Evolutionary conservation across 805 yeast genomes (phyloP).

Genomic region (Candida krabiensis): DNA sequence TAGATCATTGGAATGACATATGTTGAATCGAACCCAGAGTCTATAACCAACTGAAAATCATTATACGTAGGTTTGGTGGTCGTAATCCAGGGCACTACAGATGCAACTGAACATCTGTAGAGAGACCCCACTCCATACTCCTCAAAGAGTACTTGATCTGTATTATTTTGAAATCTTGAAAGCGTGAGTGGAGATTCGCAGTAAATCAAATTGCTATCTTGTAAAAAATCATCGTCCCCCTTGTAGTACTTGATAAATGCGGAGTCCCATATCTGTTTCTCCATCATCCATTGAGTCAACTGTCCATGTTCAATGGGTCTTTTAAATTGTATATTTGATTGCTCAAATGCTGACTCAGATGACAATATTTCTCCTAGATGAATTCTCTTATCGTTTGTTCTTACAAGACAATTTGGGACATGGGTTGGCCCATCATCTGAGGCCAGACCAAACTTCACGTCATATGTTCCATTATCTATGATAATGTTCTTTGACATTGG

Average conservation of each 20-base stretch:
- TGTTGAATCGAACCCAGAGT: slow-evolving; percentile 85
- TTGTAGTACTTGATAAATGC: slow-evolving; percentile 46
- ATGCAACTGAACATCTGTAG: slow-evolving; percentile 63
- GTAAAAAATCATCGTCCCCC: slow-evolving; percentile 39
- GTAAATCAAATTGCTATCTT: slow-evolving; percentile 61
- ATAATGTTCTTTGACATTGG: slow-evolving; percentile 43
- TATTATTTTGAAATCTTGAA: slow-evolving; percentile 77
- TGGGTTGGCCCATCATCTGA: slow-evolving; percentile 43
- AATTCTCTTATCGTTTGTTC: slow-evolving; percentile 72
- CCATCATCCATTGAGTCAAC: slow-evolving; percentile 85
- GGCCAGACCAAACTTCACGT: slow-evolving; percentile 64
- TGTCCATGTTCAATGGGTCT: slow-evolving; percentile 91
- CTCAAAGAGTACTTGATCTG: slow-evolving; percentile 91
- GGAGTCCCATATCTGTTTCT: slow-evolving; percentile 89
- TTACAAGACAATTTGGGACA: slow-evolving; percentile 68
- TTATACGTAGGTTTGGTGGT: slow-evolving; percentile 16
- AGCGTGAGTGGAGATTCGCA: slow-evolving; percentile 82
- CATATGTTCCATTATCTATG: slow-evolving; percentile 88
- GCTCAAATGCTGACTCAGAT: slow-evolving; percentile 54
- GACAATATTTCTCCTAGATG: slow-evolving; percentile 59
- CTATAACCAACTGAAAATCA: slow-evolving; percentile 80
- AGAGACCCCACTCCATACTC: slow-evolving; percentile 80
- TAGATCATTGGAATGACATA: slow-evolving; percentile 83
- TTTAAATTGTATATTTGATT: slow-evolving; percentile 68
- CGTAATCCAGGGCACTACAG: slow-evolving; percentile 63